Conservation (phyloP, 768 basidiomycete species). For the Infundibulicybe gibba region DNA sequence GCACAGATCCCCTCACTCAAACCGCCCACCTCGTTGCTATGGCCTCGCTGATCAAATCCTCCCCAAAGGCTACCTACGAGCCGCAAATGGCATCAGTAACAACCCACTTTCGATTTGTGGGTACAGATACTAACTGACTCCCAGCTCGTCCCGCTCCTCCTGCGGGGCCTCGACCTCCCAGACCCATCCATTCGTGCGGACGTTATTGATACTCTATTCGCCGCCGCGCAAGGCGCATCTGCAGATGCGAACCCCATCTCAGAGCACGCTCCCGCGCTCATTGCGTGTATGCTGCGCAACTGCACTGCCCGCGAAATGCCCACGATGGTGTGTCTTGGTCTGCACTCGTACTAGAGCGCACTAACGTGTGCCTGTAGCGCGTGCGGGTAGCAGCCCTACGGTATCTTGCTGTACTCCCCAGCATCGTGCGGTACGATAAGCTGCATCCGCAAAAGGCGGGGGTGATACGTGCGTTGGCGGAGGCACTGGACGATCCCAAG, state of each 20-base stretch:
- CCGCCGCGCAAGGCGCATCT: constrained; percentile 60
- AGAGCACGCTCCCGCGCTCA: constrained; percentile 69
- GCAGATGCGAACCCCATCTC: constrained; percentile 48
- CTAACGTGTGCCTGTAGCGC: constrained; percentile 37
- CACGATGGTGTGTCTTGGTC: constrained; percentile 41
- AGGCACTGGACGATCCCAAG: constrained; percentile 86
- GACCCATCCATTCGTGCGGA: constrained; percentile 71
- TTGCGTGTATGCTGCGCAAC: constrained; percentile 68
- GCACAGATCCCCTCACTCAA: constrained; percentile 34
- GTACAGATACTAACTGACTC: background rate
- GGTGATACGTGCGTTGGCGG: constrained; percentile 73
- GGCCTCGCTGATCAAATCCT: constrained; percentile 72
- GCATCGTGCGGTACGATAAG: constrained; percentile 74
- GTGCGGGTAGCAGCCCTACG: constrained; percentile 74
- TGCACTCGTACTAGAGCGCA: background rate
- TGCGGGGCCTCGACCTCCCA: constrained; percentile 79
- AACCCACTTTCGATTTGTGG: background rate
- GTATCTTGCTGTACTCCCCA: constrained; percentile 72
- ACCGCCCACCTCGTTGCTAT: constrained; percentile 80
- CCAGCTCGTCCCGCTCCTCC: constrained; percentile 84
- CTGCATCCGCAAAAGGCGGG: constrained; percentile 75
- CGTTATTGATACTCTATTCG: constrained; percentile 76
- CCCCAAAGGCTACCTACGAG: constrained; percentile 73
- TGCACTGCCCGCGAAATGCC: constrained; percentile 46
- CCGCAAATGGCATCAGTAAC: constrained; percentile 63